A percentile compares a stretch with the other conserved stretches of the same genome.
Evolutionary conservation across 2,329 filamentous ascomycete species (phyloP).

Genomic region (Penicillium hordei): DNA sequence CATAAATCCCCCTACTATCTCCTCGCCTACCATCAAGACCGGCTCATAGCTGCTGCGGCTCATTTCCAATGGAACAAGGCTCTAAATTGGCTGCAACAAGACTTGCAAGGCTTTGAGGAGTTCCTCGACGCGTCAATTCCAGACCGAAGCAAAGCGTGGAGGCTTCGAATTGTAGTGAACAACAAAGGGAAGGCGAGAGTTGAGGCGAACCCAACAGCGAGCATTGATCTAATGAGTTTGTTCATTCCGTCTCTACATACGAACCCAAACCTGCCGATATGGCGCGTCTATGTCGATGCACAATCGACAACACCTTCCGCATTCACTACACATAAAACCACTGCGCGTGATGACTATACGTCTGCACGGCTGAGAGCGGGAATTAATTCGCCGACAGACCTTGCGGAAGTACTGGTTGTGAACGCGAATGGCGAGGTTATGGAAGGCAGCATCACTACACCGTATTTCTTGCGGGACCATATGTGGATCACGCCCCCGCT

Average conservation of each 20-base stretch:
- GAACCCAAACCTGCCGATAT: conserved; percentile 30
- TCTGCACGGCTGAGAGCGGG: conserved; percentile 62
- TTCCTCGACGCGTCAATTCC: conserved; percentile 35
- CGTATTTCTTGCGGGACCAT: conserved; percentile 69
- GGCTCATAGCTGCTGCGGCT: conserved; percentile 63
- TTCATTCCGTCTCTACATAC: conserved; percentile 26
- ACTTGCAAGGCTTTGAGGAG: conserved; percentile 29
- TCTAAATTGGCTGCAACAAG: conserved; percentile 30
- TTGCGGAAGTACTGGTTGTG: conserved; percentile 73
- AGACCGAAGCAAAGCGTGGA: conserved; percentile 37
- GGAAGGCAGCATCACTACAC: conserved; percentile 80
- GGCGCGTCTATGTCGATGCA: conserved; percentile 56
- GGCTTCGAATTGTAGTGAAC: conserved; percentile 39
- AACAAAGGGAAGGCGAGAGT: conserved; percentile 31
- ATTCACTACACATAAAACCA: conserved; percentile 88
- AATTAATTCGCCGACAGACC: conserved; percentile 47
- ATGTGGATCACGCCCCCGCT: conserved; percentile 33
- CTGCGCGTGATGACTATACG: conserved; percentile 69
- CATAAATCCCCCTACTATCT: conserved; percentile 70
- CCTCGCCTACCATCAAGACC: conserved; percentile 73
- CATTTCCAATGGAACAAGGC: conserved; percentile 50
- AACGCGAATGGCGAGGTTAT: conserved; percentile 68
- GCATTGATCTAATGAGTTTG: conserved; percentile 27
- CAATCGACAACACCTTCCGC: conserved; percentile 53
- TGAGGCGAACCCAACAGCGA: conserved; percentile 32